Conservation (phyloP, 116 monocot genomes). For the Zostera marina region DNA sequence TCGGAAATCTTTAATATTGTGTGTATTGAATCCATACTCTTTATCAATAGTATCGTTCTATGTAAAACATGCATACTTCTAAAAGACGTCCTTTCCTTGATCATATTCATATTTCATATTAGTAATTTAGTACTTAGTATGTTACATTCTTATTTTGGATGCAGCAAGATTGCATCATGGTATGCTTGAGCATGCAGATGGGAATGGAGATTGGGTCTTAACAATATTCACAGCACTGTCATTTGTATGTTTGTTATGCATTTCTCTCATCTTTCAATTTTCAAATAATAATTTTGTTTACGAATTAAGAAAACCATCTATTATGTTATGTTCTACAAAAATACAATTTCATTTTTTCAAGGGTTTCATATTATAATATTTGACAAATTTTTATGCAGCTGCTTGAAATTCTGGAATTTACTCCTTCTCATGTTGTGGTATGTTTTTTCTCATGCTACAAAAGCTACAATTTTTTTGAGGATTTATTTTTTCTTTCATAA, state of each 20-base stretch:
- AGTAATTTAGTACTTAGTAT: too few relatives aligned
- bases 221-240: conserved; percentile 89
- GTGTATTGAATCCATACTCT: neutral
- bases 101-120: too few relatives aligned
- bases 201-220: conserved; percentile 99
- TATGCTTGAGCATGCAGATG: conserved; percentile 84
- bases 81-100: neutral
- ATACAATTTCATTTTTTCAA: neutral
- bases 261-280: neutral
- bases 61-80: neutral
- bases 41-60: neutral
- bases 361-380: too few relatives aligned
- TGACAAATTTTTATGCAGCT: conserved; percentile 25
- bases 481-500: too few relatives aligned
- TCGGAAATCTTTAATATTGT: neutral
- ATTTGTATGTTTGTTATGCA: conserved; percentile 27
- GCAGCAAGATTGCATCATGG: conserved; percentile 83
- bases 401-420: conserved; percentile 76
- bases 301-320: too few relatives aligned
- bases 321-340: neutral
- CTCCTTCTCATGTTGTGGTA: conserved; percentile 91
- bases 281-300: too few relatives aligned
- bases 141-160: neutral
- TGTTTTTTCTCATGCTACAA: conserved; percentile 13
- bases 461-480: neutral